Percentiles rank a stretch among this genome's conserved stretches.
Conservation (phyloP, 768 basidiomycete genomes). For the Rhodotorula kratochvilovae region DNA sequence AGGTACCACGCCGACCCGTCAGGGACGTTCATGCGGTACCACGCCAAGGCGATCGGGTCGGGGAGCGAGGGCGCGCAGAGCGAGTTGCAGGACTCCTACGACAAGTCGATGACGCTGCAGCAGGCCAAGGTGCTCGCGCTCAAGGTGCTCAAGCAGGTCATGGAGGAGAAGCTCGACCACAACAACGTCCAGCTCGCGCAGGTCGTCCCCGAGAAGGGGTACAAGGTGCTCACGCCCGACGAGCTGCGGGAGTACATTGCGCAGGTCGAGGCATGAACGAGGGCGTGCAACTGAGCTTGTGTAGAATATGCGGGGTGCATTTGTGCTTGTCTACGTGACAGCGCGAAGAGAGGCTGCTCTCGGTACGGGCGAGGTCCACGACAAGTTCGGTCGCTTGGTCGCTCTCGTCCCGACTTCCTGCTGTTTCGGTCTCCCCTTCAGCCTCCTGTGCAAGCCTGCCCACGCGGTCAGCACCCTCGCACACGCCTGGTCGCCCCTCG, state of each 20-base stretch:
- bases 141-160: constrained; percentile 92
- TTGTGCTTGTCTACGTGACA: too few species aligned
- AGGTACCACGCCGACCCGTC: constrained; percentile 99
- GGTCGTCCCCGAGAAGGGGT: constrained; percentile 80
- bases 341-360: too few species aligned
- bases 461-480: too few species aligned
- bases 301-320: neutral
- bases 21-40: constrained; percentile 91
- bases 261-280: constrained; percentile 50
- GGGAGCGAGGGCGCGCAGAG: constrained; percentile 96
- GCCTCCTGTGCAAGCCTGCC: too few species aligned
- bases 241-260: constrained; percentile 79
- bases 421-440: too few species aligned
- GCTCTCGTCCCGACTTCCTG: too few species aligned
- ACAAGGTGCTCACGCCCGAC: constrained; percentile 78
- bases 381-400: too few species aligned
- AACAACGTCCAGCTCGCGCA: constrained; percentile 91
- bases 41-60: constrained; percentile 97
- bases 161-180: constrained; percentile 99
- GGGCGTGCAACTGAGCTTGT: too few species aligned
- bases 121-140: constrained; percentile 84
- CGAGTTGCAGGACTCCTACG: constrained; percentile 94
- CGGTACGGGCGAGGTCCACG: too few species aligned
- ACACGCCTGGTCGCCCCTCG: too few species aligned
- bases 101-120: constrained; percentile 86